These are phyloP conservation scores for Paecilomyces formosus DNA, from an alignment of 2,329 filamentous ascomycete genomes.

Conservation along the genomic window DNA sequence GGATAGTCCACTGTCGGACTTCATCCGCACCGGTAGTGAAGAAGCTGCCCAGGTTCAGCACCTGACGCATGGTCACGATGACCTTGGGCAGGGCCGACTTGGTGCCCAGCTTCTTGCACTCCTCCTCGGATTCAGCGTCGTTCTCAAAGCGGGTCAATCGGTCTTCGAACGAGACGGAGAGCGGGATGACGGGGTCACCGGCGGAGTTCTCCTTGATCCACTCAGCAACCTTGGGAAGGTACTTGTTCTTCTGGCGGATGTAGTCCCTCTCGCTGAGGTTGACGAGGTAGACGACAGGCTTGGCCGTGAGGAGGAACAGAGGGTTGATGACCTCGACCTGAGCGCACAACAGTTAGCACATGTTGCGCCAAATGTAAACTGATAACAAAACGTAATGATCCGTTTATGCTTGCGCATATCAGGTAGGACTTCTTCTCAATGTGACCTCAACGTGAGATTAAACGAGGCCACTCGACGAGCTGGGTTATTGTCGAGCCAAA, in stretches of 20 bases:
- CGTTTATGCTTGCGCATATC: constrained; percentile 42
- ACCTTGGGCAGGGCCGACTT: constrained; percentile 90
- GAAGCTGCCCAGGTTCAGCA: constrained; percentile 84
- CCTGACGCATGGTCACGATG: constrained; percentile 86
- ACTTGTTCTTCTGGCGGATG: constrained; percentile 99
- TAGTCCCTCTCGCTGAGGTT: constrained; percentile 97
- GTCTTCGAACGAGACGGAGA: constrained; percentile 90
- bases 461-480: constrained; percentile 92
- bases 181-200: constrained; percentile 84
- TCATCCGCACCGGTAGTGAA: constrained; percentile 96
- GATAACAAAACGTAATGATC: constrained; percentile 7
- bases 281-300: constrained; percentile 94
- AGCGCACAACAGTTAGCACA: constrained; percentile 16
- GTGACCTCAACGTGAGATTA: constrained; percentile 65
- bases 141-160: constrained; percentile 73
- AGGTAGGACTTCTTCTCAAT: constrained; percentile 78
- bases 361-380: constrained; percentile 8
- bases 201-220: constrained; percentile 90
- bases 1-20: constrained; percentile 96
- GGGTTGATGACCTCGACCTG: constrained; percentile 98
- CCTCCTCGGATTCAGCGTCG: constrained; percentile 69
- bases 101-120: constrained; percentile 80
- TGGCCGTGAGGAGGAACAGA: constrained; percentile 87
- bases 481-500: constrained; percentile 91
- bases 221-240: constrained; percentile 84